Evolutionary conservation across 306 rosid genomes (phyloP).

Genomic region (Vicia faba): DNA sequence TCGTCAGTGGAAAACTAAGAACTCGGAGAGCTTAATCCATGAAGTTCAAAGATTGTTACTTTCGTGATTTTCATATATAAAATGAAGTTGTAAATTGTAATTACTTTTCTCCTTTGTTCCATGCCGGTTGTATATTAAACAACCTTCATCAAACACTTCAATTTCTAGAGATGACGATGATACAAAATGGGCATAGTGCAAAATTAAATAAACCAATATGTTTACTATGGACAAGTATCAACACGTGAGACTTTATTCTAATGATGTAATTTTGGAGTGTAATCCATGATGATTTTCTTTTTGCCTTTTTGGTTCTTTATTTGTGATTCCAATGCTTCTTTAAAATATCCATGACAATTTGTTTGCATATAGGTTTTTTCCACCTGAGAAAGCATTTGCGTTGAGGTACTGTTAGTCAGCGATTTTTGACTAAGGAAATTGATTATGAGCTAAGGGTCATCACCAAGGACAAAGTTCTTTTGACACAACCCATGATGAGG

Average conservation of each 20-base stretch:
- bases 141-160: slow-evolving; percentile 67
- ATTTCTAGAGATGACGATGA: slow-evolving; percentile 55
- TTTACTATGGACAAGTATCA: slow-evolving; percentile 88
- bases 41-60: no score
- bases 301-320: slow-evolving; percentile 5
- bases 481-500: no score
- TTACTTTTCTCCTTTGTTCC: slow-evolving; percentile 15
- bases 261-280: slow-evolving; percentile 19
- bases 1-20: no score
- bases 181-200: slow-evolving; percentile 89
- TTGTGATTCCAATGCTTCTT: slow-evolving; percentile 49
- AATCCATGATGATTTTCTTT: background rate
- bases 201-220: slow-evolving; percentile 89
- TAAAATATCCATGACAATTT: slow-evolving; percentile 64
- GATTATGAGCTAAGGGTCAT: no score
- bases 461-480: no score
- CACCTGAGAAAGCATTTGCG: slow-evolving; percentile 82
- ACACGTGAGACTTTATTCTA: slow-evolving; percentile 65
- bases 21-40: no score
- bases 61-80: background rate
- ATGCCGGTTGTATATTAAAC: slow-evolving; percentile 75
- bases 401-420: no score
- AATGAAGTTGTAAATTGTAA: slow-evolving; percentile 1
- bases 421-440: no score
- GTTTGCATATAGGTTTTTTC: slow-evolving; percentile 96